Percentiles rank a stretch among this genome's conserved stretches.
These are phyloP conservation scores for Trichopus zeylanicus DNA, from an alignment of 116 monocot genomes.

Conservation along the genomic window DNA sequence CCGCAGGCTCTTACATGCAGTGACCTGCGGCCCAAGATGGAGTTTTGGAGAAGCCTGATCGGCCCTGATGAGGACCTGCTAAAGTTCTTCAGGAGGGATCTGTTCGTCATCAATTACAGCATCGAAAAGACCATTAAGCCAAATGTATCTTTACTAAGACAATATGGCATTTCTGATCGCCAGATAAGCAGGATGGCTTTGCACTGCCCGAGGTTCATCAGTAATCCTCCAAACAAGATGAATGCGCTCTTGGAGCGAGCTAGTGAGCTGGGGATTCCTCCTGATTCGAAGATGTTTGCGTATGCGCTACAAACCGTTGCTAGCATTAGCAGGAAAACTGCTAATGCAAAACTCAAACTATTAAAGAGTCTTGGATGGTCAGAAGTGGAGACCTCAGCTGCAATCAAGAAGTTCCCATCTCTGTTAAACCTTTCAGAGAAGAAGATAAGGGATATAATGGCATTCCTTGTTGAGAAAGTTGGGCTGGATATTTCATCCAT, in stretches of 20 bases:
- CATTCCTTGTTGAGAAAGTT: conserved; percentile 14
- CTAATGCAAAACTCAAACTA: conserved; percentile 10
- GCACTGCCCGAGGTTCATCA: background rate
- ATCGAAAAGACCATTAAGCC: background rate
- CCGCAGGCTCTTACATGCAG: background rate
- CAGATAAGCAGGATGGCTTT: background rate
- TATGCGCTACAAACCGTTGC: background rate
- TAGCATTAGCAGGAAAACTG: background rate
- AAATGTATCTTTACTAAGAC: background rate
- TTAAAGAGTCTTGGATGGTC: conserved; percentile 17
- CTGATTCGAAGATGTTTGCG: background rate
- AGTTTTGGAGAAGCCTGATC: conserved; percentile 2
- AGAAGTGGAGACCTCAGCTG: conserved; percentile 8
- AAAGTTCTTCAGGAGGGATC: background rate
- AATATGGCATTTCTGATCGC: background rate
- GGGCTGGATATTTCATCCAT: conserved; percentile 8
- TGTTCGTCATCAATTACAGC: background rate
- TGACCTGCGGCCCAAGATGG: background rate
- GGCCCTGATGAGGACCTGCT: background rate
- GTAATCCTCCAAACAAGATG: background rate
- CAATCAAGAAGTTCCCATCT: conserved; percentile 5
- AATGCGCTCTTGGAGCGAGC: background rate
- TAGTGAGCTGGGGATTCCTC: background rate
- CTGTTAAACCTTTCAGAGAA: background rate
- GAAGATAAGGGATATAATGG: conserved; percentile 2